Evolutionary conservation across 306 rosid genomes (phyloP), one percentile per base, ranked within the genome.

Genomic region (Lathyrus sativus): DNA sequence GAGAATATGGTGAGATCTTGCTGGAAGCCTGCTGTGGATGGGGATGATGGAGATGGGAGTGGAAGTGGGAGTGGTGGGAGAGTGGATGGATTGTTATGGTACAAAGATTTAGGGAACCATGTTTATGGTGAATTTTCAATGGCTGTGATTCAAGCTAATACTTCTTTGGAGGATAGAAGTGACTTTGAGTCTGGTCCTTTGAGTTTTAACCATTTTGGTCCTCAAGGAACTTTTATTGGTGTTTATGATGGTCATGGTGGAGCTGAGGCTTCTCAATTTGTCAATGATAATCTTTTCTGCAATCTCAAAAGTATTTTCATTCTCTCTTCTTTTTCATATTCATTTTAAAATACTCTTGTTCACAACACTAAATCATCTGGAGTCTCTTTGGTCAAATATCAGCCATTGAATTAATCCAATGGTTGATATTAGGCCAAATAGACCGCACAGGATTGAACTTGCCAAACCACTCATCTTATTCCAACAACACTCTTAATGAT

Each of bases 171-270:
- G 59, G 98, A 92, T 88, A 88, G 89, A 65, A 80, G 96, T 86
- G 93, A 83, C 46, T 81, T 92, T 22, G 93, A 86, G 71, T 86
- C 96, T 68, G 98, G 98, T 64, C 86, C 84, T 5, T 73, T 92
- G 86, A 82, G 85, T 73, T 79, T 73, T 22, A 79, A 71, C 26
- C 79, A 63, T 18, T 68, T 74, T 4, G 89, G 86, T 75, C 89
- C 92, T 67, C 85, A 63, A 35, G 98, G 96, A 37, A 89, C 96
- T 63, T 88, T 86, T 14, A 61, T 90, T n/a, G 98, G 98, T 11
- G 88, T 92, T 7, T 90, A 92, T 57, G 98, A 92, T 50, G 96
- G 98, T n/a, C 98, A 92, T 67, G 98, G 96, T 44, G 98, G 98
- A 44, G 33, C 76, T 0, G 96, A 90, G 62, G 98, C 96, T 62